A percentile compares a stretch with the other conserved stretches of the same genome.
These are phyloP conservation scores for Adiantum capillusveneris DNA, from an alignment of 75 land plant species.

Conservation along the genomic window DNA sequence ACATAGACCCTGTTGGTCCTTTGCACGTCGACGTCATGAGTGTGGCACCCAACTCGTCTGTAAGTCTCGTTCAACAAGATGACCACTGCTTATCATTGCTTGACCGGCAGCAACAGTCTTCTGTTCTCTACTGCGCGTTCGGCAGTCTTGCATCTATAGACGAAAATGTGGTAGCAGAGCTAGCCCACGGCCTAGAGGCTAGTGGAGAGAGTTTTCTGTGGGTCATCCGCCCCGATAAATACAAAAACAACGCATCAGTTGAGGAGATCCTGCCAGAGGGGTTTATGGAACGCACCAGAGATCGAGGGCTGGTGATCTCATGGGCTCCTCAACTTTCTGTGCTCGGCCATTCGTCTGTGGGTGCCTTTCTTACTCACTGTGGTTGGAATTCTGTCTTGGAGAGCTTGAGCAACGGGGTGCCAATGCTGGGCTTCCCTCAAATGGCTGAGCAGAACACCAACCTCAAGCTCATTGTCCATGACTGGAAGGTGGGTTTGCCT, in stretches of 20 bases:
- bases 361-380: neutral
- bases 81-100: conserved; percentile 10
- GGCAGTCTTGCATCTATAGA: conserved; percentile 16
- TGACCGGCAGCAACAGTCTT: conserved; percentile 2
- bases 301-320: neutral
- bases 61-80: conserved; percentile 5
- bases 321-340: conserved; percentile 2
- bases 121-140: conserved; percentile 17
- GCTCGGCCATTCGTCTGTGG: neutral
- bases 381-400: neutral
- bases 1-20: too few species aligned
- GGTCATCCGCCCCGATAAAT: conserved; percentile 11
- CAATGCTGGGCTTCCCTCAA: conserved; percentile 4
- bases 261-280: neutral
- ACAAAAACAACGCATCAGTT: neutral
- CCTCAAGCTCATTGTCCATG: neutral
- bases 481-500: neutral
- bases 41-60: too few species aligned
- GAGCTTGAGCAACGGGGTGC: neutral
- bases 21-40: too few species aligned
- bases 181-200: conserved; percentile 11
- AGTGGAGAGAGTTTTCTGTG: conserved; percentile 15
- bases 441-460: conserved; percentile 1
- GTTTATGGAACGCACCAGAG: neutral
- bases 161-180: conserved; percentile 8